These are phyloP conservation scores for Leishmania arabica DNA, from an alignment of 208 protist genomes.

Conservation along the genomic window DNA sequence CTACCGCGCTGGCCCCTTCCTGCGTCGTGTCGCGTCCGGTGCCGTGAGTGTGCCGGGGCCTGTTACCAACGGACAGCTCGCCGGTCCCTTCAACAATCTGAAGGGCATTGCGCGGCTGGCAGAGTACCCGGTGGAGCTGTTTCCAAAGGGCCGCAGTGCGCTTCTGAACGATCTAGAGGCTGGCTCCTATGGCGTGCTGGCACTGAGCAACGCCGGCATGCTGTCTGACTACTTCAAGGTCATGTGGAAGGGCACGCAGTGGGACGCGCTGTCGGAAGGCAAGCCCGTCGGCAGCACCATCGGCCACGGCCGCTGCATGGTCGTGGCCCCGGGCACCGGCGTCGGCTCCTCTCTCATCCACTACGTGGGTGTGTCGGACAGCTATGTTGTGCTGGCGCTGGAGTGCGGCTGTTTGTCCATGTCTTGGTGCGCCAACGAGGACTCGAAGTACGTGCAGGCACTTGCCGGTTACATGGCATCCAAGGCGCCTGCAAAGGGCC, in stretches of 20 bases:
- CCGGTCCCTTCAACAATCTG: conserved; percentile 73
- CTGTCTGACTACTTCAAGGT: conserved; percentile 65
- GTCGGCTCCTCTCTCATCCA: conserved; percentile 67
- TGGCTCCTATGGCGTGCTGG: conserved; percentile 64
- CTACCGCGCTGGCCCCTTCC: conserved; percentile 22
- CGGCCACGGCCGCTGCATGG: conserved; percentile 50
- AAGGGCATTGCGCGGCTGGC: conserved; percentile 51
- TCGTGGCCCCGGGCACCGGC: conserved; percentile 65
- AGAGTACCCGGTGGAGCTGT: conserved; percentile 58
- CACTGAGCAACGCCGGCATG: conserved; percentile 43
- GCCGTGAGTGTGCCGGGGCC: conserved; percentile 66
- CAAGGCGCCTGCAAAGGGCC: conserved; percentile 3
- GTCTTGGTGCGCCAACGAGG: conserved; percentile 14
- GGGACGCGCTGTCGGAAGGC: conserved; percentile 30
- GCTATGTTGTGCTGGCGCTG: conserved; percentile 51
- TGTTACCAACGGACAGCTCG: conserved; percentile 44
- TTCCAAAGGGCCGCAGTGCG: conserved; percentile 49
- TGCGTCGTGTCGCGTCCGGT: conserved; percentile 46
- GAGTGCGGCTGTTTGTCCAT: conserved; percentile 56
- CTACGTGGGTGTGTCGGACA: conserved; percentile 38
- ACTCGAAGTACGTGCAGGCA: conserved; percentile 21
- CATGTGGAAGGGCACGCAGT: conserved; percentile 74
- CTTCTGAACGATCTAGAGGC: conserved; percentile 77
- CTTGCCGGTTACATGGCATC: conserved; percentile 29
- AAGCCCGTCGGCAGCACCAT: conserved; percentile 30